Conservation (phyloP, 805 yeast genomes). For the Cyberlindnera maritima region DNA sequence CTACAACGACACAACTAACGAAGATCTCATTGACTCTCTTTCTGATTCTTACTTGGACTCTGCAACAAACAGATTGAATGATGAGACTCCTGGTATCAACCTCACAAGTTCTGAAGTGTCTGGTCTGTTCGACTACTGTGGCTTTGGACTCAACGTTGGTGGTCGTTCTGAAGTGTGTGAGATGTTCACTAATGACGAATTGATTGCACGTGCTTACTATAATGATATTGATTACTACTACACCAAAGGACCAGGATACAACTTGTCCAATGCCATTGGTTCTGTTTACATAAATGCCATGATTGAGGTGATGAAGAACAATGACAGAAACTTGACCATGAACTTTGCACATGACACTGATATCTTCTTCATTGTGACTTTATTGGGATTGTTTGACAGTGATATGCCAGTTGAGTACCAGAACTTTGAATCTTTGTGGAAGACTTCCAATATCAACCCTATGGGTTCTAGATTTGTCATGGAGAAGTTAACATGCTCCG, state of each 20-base stretch:
- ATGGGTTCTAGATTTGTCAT: conserved; percentile 49
- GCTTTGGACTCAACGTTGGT: conserved; percentile 47
- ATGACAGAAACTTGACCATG: conserved; percentile 38
- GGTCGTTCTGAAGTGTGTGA: conserved; percentile 31
- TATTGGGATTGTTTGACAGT: conserved; percentile 43
- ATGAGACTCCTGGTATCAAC: conserved; percentile 37
- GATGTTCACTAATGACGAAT: conserved; percentile 50
- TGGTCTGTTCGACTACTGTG: conserved; percentile 43
- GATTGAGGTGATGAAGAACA: conserved; percentile 39
- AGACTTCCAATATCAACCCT: conserved; percentile 46
- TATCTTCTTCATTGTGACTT: conserved; percentile 45
- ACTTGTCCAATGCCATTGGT: conserved; percentile 37
- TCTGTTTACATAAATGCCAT: conserved; percentile 48
- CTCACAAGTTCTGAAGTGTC: conserved; percentile 39
- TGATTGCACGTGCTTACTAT: conserved; percentile 39
- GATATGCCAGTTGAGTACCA: conserved; percentile 37
- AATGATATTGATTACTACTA: conserved; percentile 44
- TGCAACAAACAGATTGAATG: conserved; percentile 34
- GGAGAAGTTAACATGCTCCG: conserved; percentile 41
- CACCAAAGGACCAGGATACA: conserved; percentile 47
- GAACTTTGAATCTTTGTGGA: conserved; percentile 45
- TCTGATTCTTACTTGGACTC: conserved; percentile 18
- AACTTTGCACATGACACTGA: conserved; percentile 58
- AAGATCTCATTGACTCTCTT: conserved; percentile 30
- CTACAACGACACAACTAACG: conserved; percentile 30